Evolutionary conservation across 1,284 basidiomycete genomes (phyloP).

Genomic region (Austroboletus niveus): DNA sequence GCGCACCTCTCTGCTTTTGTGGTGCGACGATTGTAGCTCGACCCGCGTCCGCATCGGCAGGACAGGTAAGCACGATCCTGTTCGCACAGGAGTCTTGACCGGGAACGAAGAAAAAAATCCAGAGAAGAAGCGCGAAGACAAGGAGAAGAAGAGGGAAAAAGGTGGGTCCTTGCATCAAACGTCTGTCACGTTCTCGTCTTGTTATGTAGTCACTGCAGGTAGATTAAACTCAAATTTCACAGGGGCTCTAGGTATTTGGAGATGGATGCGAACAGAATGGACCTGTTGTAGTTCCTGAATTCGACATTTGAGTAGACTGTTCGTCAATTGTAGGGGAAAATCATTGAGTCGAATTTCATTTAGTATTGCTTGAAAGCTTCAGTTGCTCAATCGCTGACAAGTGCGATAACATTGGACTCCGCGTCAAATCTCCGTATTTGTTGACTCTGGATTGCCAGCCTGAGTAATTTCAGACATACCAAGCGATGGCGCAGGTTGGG

Average conservation of each 20-base stretch:
- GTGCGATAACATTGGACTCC: too few relatives aligned
- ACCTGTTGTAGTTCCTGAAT: neutral
- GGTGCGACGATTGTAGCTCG: too few relatives aligned
- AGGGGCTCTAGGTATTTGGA: neutral
- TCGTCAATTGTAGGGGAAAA: neutral
- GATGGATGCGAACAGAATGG: neutral
- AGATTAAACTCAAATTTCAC: slow-evolving; percentile 49
- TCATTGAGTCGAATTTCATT: too few relatives aligned
- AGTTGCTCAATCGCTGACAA: too few relatives aligned
- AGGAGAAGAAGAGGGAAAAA: slow-evolving; percentile 40
- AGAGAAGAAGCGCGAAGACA: slow-evolving; percentile 10
- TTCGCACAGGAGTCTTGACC: slow-evolving; percentile 6
- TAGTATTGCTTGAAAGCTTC: too few relatives aligned
- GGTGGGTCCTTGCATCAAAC: too few relatives aligned
- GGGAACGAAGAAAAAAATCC: slow-evolving; percentile 11
- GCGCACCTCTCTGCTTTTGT: too few relatives aligned
- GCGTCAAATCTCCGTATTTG: neutral
- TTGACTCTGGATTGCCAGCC: slow-evolving; percentile 1
- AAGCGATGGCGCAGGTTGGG: slow-evolving; percentile 25
- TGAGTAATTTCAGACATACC: slow-evolving; percentile 17
- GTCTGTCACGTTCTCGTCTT: slow-evolving; percentile 30
- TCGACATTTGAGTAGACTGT: neutral
- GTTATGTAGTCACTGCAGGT: slow-evolving; percentile 15
- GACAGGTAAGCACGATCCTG: slow-evolving; percentile 9
- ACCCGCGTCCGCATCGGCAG: too few relatives aligned